Evolutionary conservation across 2,329 filamentous ascomycete species (phyloP), one percentile per base, ranked within the genome.

Genomic region (Dactylellina parvicollis): DNA sequence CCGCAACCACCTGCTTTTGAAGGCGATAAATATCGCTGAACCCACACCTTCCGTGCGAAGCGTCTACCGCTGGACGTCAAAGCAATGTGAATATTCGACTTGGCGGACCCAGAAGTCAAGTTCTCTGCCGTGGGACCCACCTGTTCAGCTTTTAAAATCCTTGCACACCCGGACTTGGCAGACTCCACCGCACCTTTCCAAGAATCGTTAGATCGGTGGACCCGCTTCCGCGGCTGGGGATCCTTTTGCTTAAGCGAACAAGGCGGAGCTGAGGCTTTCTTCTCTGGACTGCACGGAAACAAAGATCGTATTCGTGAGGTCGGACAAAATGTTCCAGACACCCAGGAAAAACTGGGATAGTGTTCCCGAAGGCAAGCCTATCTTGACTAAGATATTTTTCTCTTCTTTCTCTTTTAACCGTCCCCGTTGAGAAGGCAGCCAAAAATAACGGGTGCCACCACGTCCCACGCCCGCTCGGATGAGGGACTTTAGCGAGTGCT

Each of bases 171-270:
- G 5, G 36, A 18, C 66, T 72, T 57, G 57, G 44, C 52, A 18
- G 14, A 50, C 32, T 14, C 59, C 54, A 60, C 46, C 26, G 14
- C 42, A 34, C 50, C n/a, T 32, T 57, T 4, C 59, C 24, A 16
- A 10, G 24, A 55, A 28, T 14, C 52, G 60, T 44, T 72, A 52
- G 55, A n/a, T 26, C 38, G 60, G 54, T 44, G 60, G 60, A 44
- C 60, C 69, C 69, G 69, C 26, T 66, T 73, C 69, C 60, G 69
- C 69, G 60, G 60, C 60, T 66, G 69, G 38, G 49, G 46, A 62
- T 55, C 52, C 28, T 46, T 65, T 44, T 5, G 54, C 56, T 61
- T 71, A 65, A 72, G 50, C 67, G 67, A 73, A 60, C 57, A 44
- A 64, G 50, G 57, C 55, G 36, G 64, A 69, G 64, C 20, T 54